A percentile compares a stretch with the other conserved stretches of the same genome.
Evolutionary conservation across 306 rosid genomes (phyloP).

Genomic region (Cercis canadensis): DNA sequence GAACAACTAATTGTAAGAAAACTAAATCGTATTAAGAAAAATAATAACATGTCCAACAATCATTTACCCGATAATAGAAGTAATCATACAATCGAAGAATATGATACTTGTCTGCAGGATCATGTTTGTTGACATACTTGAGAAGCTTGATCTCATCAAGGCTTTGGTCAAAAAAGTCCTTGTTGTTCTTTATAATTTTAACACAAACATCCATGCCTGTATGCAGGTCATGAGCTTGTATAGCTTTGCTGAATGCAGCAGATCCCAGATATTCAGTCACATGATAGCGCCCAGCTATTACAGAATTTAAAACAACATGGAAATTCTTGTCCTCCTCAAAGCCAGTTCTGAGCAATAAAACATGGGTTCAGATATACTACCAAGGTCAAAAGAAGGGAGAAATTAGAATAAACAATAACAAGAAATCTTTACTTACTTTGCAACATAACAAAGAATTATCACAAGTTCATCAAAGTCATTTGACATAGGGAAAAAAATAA

Average conservation of each 20-base stretch:
- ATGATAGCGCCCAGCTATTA: conserved; percentile 96
- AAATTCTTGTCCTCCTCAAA: conserved; percentile 99
- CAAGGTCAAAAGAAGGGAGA: conserved; percentile 24
- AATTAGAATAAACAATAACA: conserved; percentile 11
- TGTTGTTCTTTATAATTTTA: conserved; percentile 98
- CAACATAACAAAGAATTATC: conserved; percentile 16
- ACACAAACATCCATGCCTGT: conserved; percentile 99
- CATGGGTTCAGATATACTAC: conserved; percentile 42
- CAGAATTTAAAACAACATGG: conserved; percentile 92
- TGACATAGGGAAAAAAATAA: background rate
- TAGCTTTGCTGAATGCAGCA: conserved; percentile 99
- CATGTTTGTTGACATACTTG: conserved; percentile 96
- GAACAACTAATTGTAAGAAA: conserved; percentile 16
- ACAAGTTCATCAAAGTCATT: background rate
- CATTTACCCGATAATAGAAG: conserved; percentile 93
- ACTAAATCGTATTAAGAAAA: conserved; percentile 16
- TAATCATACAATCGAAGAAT: conserved; percentile 94
- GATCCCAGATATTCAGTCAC: conserved; percentile 99
- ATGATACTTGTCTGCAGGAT: conserved; percentile 95
- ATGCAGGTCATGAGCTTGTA: conserved; percentile 97
- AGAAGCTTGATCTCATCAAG: conserved; percentile 99
- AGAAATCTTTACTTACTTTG: conserved; percentile 9
- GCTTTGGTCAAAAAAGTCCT: conserved; percentile 98
- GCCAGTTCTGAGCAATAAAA: conserved; percentile 85
- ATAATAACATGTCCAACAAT: conserved; percentile 25